Evolutionary conservation across 345 rosid genomes (phyloP), one percentile per base, ranked within the genome.

Genomic region (Litchi chinensis): DNA sequence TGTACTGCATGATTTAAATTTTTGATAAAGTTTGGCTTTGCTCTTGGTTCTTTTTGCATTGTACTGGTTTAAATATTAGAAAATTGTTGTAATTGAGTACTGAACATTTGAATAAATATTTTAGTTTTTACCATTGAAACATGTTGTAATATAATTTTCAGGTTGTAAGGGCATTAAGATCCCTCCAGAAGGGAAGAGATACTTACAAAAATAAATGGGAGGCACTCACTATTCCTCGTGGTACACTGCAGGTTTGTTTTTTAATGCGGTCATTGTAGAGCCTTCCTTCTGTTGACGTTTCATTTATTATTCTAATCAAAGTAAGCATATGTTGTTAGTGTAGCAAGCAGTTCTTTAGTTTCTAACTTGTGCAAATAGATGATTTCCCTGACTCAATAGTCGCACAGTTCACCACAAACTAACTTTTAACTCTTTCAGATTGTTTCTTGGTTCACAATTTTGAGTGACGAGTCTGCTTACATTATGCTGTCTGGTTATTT

Each of bases 211-310:
- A 87, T 70, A 88, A 86, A 79, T 93, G 94, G 91, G 89, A 87
- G 81, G 89, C 88, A 73, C 89, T 92, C 82, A 83, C 87, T 75
- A 89, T 95, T 77, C 95, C 96, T 69, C 97, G 99, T 75, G 99
- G 99, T 77, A 93, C 99, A 32, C 98, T 95, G 80, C 98, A 95
- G 98, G 99, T 95, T 81, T 86, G 97, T 87, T 81, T 79, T 84
- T 75, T 22, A 4, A 19, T 78, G 52, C 56, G 26, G 62, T 67
- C 80, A 72, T 65, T 73, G 69, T 63, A 18, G 57, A 54, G 50
- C 67, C 65, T 66, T 22, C 65, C 46, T 77, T 74, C 41, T 41
- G 21, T 69, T 62, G 76, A 21, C 52, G 44, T 24, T 46, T 39
- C 60, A 18, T 43, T 73, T 59, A 69, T 37, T 28, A 67, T 62